Conservation (phyloP, 306 rosid species). For the Cicer judaicum region DNA sequence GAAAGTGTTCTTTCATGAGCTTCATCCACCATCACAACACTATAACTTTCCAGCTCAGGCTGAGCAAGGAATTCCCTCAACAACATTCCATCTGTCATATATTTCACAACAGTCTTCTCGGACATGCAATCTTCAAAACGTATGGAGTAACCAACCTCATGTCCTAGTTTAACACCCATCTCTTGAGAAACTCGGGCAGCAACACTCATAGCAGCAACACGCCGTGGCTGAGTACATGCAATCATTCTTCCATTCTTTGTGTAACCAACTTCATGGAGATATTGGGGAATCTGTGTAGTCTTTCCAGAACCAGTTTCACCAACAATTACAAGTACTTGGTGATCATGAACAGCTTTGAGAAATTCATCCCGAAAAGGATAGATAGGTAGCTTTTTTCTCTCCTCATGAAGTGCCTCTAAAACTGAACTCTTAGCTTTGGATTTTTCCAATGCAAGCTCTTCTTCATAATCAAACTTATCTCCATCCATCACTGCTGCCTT, state of each 20-base stretch:
- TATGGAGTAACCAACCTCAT: constrained; percentile 95
- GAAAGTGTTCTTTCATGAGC: constrained; percentile 98
- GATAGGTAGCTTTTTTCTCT: constrained; percentile 81
- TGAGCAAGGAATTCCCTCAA: constrained; percentile 88
- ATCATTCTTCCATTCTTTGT: constrained; percentile 86
- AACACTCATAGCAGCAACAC: constrained; percentile 99
- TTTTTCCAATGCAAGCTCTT: constrained; percentile 50
- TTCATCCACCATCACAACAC: constrained; percentile 98
- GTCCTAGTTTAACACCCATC: constrained; percentile 93
- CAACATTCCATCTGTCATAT: constrained; percentile 98
- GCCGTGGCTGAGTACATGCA: constrained; percentile 96
- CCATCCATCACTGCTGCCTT: constrained; percentile 86
- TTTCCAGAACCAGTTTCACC: constrained; percentile 99
- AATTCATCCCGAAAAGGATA: constrained; percentile 72
- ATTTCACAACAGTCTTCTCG: constrained; percentile 83
- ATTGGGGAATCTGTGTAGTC: constrained; percentile 93
- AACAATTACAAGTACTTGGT: constrained; percentile 93
- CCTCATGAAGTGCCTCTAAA: constrained; percentile 82
- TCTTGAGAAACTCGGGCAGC: constrained; percentile 98
- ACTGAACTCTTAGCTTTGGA: constrained; percentile 60
- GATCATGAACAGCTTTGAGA: constrained; percentile 73
- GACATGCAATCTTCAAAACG: constrained; percentile 97
- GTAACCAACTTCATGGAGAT: constrained; percentile 94
- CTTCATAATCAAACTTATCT: constrained; percentile 63
- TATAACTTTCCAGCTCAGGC: constrained; percentile 86